These are phyloP conservation scores for Serendipita indica DNA, from an alignment of 768 basidiomycete genomes.

Conservation along the genomic window DNA sequence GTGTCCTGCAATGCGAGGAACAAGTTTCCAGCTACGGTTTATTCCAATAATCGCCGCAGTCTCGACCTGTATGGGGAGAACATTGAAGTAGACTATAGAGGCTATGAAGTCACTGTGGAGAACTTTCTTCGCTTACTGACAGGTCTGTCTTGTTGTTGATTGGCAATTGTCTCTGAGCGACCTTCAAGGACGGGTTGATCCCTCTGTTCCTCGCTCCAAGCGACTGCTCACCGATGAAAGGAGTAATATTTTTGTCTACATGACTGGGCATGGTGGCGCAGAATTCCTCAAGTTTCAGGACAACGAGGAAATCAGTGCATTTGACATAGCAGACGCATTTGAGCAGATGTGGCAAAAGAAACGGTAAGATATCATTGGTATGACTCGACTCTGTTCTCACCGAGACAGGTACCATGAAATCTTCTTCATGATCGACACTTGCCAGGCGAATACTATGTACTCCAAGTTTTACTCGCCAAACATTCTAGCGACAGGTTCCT, in stretches of 20 bases:
- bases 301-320: conserved; percentile 93
- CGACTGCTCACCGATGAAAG: conserved; percentile 79
- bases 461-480: conserved; percentile 87
- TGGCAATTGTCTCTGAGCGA: not conserved
- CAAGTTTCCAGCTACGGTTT: conserved; percentile 82
- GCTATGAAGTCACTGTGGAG: conserved; percentile 96
- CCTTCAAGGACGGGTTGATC: conserved; percentile 61
- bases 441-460: conserved; percentile 94
- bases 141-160: conserved; percentile 34
- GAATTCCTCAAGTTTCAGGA: conserved; percentile 99
- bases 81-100: conserved; percentile 96
- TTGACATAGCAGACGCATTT: conserved; percentile 94
- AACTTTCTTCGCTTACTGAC: conserved; percentile 86
- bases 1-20: conserved; percentile 88
- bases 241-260: conserved; percentile 91
- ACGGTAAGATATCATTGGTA: conserved; percentile 34
- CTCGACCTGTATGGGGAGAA: conserved; percentile 91
- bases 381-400: not conserved
- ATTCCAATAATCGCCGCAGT: conserved; percentile 65
- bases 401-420: conserved; percentile 76
- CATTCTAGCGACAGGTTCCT: conserved; percentile 81
- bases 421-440: conserved; percentile 96
- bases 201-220: conserved; percentile 80
- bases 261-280: conserved; percentile 97
- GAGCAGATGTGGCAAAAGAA: conserved; percentile 99